Base-by-base conservation (phyloP, 1,139 yeast species). In the Nakaseomyces delphensis region DNA sequence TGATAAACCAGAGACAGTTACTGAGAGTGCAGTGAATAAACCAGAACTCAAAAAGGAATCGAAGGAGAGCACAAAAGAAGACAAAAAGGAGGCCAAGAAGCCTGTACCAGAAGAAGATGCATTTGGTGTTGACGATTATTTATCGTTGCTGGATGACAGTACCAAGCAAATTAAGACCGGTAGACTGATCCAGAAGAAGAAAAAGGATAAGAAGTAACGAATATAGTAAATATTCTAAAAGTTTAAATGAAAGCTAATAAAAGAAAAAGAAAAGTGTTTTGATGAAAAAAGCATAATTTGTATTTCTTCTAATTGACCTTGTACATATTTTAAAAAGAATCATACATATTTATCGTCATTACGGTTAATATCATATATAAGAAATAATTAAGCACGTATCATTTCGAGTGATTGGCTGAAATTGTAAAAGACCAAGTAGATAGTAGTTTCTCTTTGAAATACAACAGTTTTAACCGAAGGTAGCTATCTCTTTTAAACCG, bases 121-220 rank as follows among this genome's bases (percentile, higher is more conserved):
- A n/a, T 53, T 65, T 43, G 65, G 64, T 23, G 62, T 68, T 53
- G 81, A 76, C 51, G 79, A 72, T 48, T 77, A 75, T 56, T 64
- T 79, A 48, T 79, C 75, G 25, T 63, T 83, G 49, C 67, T 83
- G 69, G 79, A 83, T 30, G 73, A 76, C 46, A 73, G 77, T 54
- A 82, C 76, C 50, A 66, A 70, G 48, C 79, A 77, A 53, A 77
- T 84, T 36, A 79, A 71, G 52, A 67, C 73, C 42, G 86, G 86
- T 53, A 81, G 80, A 55, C 67, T 77, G 49, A 69, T 77, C 45
- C 72, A 67, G 36, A 76, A 74, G 58, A 76, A 71, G 65, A 77
- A 73, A 62, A 59, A 62, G 52, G 62, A 69, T 63, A 67, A 67
- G 42, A 46, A 39, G 37, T 42, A 24, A 41, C 14, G 35, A 28